phyloP scores from a whole-genome alignment of 768 basidiomycete species.

The Pleurotus pulmonarius region DNA sequence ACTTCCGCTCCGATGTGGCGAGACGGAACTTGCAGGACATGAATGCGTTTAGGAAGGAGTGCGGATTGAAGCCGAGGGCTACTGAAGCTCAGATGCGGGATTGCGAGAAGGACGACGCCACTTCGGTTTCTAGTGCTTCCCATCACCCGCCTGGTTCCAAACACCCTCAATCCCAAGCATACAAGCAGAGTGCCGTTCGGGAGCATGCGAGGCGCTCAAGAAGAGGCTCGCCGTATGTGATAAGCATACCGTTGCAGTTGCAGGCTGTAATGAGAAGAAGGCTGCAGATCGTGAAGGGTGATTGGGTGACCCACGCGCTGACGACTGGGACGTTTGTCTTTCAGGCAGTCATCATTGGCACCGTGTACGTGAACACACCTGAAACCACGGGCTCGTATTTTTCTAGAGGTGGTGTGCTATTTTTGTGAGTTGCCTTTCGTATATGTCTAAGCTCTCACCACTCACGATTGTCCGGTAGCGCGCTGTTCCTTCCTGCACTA shows the following conservation, averaged over 20 bases:
- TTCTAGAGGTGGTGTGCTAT: constrained; percentile 68
- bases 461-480: constrained; percentile 20
- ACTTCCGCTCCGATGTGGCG: constrained; percentile 26
- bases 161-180: constrained; percentile 24
- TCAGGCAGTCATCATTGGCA: constrained; percentile 45
- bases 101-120: neutral
- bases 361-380: constrained; percentile 53
- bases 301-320: constrained; percentile 25
- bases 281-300: constrained; percentile 37
- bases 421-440: constrained; percentile 44
- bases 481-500: constrained; percentile 32
- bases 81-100: neutral
- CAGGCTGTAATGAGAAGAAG: constrained; percentile 38
- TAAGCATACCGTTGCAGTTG: constrained; percentile 39
- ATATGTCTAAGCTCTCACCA: neutral
- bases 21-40: constrained; percentile 41
- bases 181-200: constrained; percentile 38
- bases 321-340: constrained; percentile 29
- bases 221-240: constrained; percentile 25
- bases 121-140: neutral
- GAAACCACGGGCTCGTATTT: constrained; percentile 60
- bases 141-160: neutral
- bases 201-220: constrained; percentile 52
- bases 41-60: constrained; percentile 38
- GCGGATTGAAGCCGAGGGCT: constrained; percentile 38